Evolutionary conservation across 805 yeast species (phyloP), one percentile per base, ranked within the genome.

Genomic region (Teunomyces atbi): DNA sequence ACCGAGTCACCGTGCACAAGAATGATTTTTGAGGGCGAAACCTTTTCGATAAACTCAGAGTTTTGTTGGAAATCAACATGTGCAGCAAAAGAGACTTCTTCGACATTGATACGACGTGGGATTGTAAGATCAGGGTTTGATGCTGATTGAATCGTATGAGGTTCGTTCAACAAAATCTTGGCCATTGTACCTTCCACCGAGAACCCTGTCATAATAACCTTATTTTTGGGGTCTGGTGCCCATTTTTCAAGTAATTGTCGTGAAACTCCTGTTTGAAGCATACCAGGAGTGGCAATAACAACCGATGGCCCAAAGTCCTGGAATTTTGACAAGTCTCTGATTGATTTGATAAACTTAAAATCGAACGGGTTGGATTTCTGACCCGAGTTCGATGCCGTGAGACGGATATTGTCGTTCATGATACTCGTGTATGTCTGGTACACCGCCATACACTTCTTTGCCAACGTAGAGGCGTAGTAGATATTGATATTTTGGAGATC

Each of bases 171-270:
- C 21, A 94, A 71, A 45, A 80, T 86, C 61, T 92, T 94, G 0
- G 99, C 99, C 89, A 94, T 82, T 0, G 99, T 94, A 15, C 99
- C 99, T 61, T 94, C 99, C 6, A 94, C 96, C 5, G 98, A 91
- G 65, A 94, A 94, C 71, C 99, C 99, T 0, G 99, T 94, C 62
- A 94, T 67, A 18, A 94, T 79, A 20, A 90, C 83, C 2, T 95
- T 74, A 57, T 94, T 94, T 59, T 89, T 85, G 2, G 95, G 86
- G 58, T 94, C 98, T 0, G 99, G 99, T 4, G 96, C 91, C 99
- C 99, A 94, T 63, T 86, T 81, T 60, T 94, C 99, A 23, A 94
- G 74, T 16, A 94, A 73, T 56, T 87, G 94, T 56, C 99, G 76
- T 0, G 97, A 89, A 2, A 91, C 84, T 51, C 99, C 99, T 62